Evolutionary conservation across 139 green algal species (phyloP).

Genomic region (Chlorella ohadii): DNA sequence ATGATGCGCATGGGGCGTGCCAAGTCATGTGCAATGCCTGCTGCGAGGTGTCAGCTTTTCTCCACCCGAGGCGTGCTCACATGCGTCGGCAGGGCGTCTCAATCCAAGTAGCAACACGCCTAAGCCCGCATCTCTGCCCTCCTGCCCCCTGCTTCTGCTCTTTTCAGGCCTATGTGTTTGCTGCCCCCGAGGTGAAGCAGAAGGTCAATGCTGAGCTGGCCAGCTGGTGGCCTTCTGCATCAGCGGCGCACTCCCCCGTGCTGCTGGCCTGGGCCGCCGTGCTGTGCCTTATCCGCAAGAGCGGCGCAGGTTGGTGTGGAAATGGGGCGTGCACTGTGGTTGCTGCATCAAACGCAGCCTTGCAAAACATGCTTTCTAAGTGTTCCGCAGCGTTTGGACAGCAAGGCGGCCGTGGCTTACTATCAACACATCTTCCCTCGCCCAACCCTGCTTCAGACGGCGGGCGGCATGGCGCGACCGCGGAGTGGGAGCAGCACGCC

Average conservation of each 20-base stretch:
- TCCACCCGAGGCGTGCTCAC: too few species aligned
- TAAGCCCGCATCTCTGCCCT: too few species aligned
- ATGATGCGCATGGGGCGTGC: too few species aligned
- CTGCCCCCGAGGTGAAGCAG: background rate
- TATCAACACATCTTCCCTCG: background rate
- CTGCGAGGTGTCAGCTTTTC: too few species aligned
- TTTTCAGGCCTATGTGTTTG: conserved; percentile 34
- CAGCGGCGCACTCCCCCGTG: conserved; percentile 35
- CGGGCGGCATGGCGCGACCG: background rate
- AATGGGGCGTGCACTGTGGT: too few species aligned
- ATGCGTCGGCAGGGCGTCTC: too few species aligned
- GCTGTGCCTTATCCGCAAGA: conserved; percentile 32
- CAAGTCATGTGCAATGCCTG: too few species aligned
- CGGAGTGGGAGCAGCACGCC: conserved; percentile 3
- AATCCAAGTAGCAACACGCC: too few species aligned
- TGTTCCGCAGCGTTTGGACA: too few species aligned
- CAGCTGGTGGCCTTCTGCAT: conserved; percentile 24
- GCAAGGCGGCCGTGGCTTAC: background rate
- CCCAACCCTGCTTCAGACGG: background rate
- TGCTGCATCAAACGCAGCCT: too few species aligned
- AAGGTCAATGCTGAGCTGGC: conserved; percentile 34
- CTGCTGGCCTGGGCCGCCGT: conserved; percentile 49
- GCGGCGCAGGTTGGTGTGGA: background rate
- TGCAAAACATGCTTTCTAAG: too few species aligned
- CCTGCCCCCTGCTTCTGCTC: too few species aligned